phyloP scores from a whole-genome alignment of 495 filamentous ascomycete genomes.

The Hypoxylon fragiforme region DNA sequence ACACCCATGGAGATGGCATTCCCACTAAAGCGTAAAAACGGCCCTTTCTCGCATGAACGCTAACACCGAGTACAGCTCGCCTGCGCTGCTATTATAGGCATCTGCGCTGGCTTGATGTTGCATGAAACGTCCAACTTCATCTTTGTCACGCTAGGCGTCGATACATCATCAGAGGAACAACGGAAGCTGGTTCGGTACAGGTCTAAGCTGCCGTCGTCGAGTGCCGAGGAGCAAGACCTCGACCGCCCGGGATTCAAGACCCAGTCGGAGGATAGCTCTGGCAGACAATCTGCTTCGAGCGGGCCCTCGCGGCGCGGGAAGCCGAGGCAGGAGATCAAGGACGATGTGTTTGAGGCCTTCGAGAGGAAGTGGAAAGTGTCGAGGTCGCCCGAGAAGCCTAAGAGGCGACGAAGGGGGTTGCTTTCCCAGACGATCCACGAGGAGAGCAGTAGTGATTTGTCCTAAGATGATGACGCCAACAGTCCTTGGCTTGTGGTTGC shows the following conservation, averaged over 20 bases:
- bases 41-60: conserved; percentile 6
- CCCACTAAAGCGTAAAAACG: neutral
- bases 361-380: conserved; percentile 33
- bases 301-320: conserved; percentile 1
- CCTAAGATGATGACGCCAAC: neutral
- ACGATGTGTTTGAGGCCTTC: conserved; percentile 20
- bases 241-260: conserved; percentile 7
- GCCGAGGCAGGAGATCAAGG: conserved; percentile 9
- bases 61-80: conserved; percentile 48
- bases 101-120: conserved; percentile 54
- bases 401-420: conserved; percentile 43
- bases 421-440: conserved; percentile 66
- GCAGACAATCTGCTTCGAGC: conserved; percentile 1
- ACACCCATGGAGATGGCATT: neutral
- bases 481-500: no score
- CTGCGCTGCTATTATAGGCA: conserved; percentile 60
- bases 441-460: conserved; percentile 57
- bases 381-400: conserved; percentile 34
- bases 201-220: conserved; percentile 11
- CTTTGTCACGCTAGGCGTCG: conserved; percentile 44
- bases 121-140: conserved; percentile 48
- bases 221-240: conserved; percentile 42
- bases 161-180: conserved; percentile 32
- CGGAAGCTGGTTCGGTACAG: conserved; percentile 9
- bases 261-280: conserved; percentile 24